Base-by-base conservation (phyloP, 2,329 filamentous ascomycete genomes). In the Lojkania enalia region DNA sequence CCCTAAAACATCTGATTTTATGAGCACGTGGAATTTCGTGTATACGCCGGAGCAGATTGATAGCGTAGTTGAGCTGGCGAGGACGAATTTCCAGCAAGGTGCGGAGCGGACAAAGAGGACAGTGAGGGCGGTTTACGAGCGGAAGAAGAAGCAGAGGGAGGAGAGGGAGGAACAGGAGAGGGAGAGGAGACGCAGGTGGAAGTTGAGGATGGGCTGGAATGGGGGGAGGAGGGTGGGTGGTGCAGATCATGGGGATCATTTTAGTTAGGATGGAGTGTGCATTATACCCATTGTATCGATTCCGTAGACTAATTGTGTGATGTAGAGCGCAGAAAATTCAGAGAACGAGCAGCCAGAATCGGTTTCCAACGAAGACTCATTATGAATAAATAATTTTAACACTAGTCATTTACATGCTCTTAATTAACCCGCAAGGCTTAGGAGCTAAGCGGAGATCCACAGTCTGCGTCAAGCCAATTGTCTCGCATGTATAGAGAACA, bases 21-120 rank as follows among this genome's bases (percentile, higher is more conserved):
- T 97, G 75, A 89, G 84, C 56, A 99, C 94, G 0, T 99, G 94
- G 94, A 99, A 99, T 66, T 97, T 97, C 66, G 85, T 96, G 20
- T 99, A 97, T 69, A 95, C 88, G 2, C 86, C 90, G 0, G 85
- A 94, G 45, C 86, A 99, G 68, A 84, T 99, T 40, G 91, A 97
- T 57, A 81, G 82, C 19, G 90, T 95, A 0, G 86, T 96, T 2
- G 78, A 80, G 4, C 78, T 99, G 20, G 91, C 94, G 1, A 79
- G 83, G 43, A 89, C 89, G 9, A 99, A 99, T 69, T 99, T 90
- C 57, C 77, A 82, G 4, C 89, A 95, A 66, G 90, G 92, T 1
- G 81, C 82, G 38, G 87, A 88, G 44, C 84, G 88, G 69, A 88
- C 94, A 15, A 84, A 82, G 52, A 78, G 83, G 16, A 90, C 90